Conservation (phyloP, 2,329 filamentous ascomycete genomes). For the Colletotrichum lentis region DNA sequence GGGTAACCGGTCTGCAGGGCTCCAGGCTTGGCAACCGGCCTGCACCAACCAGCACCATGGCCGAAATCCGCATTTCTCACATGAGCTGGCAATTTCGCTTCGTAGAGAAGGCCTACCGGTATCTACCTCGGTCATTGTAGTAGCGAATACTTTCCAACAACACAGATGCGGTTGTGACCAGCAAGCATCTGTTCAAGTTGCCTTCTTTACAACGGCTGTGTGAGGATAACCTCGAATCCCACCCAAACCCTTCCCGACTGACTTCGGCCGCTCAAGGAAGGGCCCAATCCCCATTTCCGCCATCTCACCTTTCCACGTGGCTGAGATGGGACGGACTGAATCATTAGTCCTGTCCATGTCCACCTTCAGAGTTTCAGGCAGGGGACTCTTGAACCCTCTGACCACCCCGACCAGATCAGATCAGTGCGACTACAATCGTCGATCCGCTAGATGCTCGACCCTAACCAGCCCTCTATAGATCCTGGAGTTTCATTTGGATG, state of each 20-base stretch:
- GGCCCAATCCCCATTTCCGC: conserved; percentile 14
- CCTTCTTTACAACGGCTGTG: background rate
- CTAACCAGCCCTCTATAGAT: conserved; percentile 1
- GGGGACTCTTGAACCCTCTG: conserved; percentile 29
- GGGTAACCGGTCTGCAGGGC: conserved; percentile 32
- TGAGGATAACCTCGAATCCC: background rate
- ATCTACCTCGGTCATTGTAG: conserved; percentile 8
- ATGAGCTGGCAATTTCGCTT: conserved; percentile 19
- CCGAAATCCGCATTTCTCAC: conserved; percentile 1
- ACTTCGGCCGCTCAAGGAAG: background rate
- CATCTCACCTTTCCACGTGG: conserved; percentile 36
- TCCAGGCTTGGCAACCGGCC: conserved; percentile 17
- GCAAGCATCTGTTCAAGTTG: background rate
- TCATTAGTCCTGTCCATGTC: conserved; percentile 5
- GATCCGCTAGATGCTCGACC: conserved; percentile 15
- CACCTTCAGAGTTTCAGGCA: conserved; percentile 29
- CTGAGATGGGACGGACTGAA: conserved; percentile 31
- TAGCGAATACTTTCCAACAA: conserved; percentile 7
- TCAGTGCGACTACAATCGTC: conserved; percentile 26
- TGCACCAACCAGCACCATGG: conserved; percentile 26
- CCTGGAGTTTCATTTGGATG: conserved; percentile 19
- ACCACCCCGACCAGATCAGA: conserved; percentile 19
- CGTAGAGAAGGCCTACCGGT: background rate
- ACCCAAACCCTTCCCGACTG: background rate
- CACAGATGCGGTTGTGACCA: background rate